A percentile compares a stretch with the other conserved stretches of the same genome.
These are phyloP conservation scores for Leccinum angustisporum DNA, from an alignment of 1,284 basidiomycete species.

Conservation along the genomic window DNA sequence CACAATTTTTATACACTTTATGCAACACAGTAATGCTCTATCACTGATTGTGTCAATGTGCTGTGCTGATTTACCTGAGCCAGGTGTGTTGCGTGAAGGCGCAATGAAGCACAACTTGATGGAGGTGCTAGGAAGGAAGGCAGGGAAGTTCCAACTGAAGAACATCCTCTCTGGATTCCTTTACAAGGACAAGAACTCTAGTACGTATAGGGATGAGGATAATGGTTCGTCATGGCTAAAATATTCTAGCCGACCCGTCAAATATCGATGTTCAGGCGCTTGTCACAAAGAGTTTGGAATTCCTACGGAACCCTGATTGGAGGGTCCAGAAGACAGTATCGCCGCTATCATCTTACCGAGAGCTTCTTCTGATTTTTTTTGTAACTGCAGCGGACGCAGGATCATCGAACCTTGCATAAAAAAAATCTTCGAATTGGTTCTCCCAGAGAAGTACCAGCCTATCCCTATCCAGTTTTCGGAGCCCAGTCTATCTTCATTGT, in stretches of 20 bases:
- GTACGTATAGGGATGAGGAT: slow-evolving; percentile 6
- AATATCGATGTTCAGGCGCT: slow-evolving; percentile 10
- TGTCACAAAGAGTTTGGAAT: slow-evolving; percentile 11
- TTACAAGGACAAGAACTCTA: slow-evolving; percentile 18
- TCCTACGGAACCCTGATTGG: slow-evolving; percentile 13
- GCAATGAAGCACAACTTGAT: slow-evolving; percentile 13
- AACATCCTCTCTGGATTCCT: slow-evolving; percentile 26
- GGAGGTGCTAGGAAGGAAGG: slow-evolving; percentile 17
- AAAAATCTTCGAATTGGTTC: slow-evolving; percentile 19
- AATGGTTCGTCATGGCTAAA: not conserved
- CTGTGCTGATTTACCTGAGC: slow-evolving; percentile 2
- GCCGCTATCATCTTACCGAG: not conserved
- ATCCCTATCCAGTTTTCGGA: not conserved
- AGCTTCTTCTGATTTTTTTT: not conserved
- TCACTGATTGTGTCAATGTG: not conserved
- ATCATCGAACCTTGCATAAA: slow-evolving; percentile 8
- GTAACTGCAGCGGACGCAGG: slow-evolving; percentile 15
- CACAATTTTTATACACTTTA: slow-evolving; percentile 12
- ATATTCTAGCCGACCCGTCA: slow-evolving; percentile 5
- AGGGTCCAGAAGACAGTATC: slow-evolving; percentile 19
- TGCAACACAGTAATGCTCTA: slow-evolving; percentile 14
- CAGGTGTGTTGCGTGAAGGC: slow-evolving; percentile 20
- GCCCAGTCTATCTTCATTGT: not conserved
- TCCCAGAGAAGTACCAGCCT: slow-evolving; percentile 11
- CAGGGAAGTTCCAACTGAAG: slow-evolving; percentile 10